Conservation (phyloP, 108 stramenopile species). For the Thalassiosira profunda region DNA sequence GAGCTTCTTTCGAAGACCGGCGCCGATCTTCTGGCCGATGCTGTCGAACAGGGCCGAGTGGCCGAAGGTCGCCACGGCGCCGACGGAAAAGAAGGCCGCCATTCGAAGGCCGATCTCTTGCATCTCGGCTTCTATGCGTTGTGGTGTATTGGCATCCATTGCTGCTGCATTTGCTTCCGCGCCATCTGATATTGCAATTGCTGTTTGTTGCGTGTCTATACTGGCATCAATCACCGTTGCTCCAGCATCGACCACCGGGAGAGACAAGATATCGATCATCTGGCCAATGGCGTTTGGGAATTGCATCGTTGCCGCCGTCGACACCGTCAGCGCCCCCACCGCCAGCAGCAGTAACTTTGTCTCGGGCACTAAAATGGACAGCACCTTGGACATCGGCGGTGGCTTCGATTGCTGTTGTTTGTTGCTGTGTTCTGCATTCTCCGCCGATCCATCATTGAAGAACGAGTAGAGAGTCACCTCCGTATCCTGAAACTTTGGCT, state of each 20-base stretch:
- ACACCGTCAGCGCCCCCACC: conserved; percentile 31
- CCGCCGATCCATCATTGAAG: background rate
- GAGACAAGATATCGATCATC: conserved; percentile 45
- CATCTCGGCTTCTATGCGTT: conserved; percentile 12
- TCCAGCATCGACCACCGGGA: background rate
- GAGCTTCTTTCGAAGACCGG: conserved; percentile 31
- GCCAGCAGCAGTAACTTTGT: conserved; percentile 19
- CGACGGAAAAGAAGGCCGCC: conserved; percentile 35
- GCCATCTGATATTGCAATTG: background rate
- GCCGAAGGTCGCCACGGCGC: conserved; percentile 23
- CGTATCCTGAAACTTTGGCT: conserved; percentile 17
- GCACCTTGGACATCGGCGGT: conserved; percentile 34
- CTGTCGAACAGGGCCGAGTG: conserved; percentile 43
- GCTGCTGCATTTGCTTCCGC: background rate
- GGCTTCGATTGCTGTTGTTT: conserved; percentile 4
- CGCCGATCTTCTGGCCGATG: conserved; percentile 44
- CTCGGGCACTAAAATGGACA: conserved; percentile 37
- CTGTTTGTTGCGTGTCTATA: background rate
- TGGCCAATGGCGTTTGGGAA: conserved; percentile 39
- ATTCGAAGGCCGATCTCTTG: conserved; percentile 27
- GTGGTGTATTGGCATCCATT: background rate
- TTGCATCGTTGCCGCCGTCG: conserved; percentile 48
- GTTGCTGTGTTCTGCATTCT: background rate
- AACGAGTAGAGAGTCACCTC: conserved; percentile 2
- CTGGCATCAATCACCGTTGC: background rate